phyloP scores from a whole-genome alignment of 371 early-diverging fungal species.

The Rhizopus delemar region DNA sequence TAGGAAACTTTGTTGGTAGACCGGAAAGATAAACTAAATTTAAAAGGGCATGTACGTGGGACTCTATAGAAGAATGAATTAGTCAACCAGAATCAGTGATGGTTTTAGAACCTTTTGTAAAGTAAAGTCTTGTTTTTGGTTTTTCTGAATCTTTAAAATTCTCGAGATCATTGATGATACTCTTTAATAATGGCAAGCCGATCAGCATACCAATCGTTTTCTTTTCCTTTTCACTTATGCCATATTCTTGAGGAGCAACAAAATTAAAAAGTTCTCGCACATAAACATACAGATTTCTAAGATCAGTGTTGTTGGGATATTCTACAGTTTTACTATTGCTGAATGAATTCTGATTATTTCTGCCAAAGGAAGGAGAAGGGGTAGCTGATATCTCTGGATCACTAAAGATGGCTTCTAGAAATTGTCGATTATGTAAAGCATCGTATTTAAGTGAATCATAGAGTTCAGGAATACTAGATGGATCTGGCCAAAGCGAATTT shows the following conservation, averaged over 20 bases:
- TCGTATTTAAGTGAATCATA: slow-evolving; percentile 97
- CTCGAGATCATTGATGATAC: slow-evolving; percentile 78
- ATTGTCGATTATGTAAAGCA: slow-evolving; percentile 90
- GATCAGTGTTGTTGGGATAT: slow-evolving; percentile 21
- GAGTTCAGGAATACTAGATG: slow-evolving; percentile 89
- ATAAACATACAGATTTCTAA: slow-evolving; percentile 73
- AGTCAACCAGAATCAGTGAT: neutral
- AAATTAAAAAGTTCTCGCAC: slow-evolving; percentile 89
- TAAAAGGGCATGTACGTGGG: slow-evolving; percentile 85
- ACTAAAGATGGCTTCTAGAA: slow-evolving; percentile 71
- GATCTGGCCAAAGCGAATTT: slow-evolving; percentile 52
- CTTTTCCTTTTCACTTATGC: slow-evolving; percentile 83
- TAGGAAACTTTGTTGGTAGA: slow-evolving; percentile 71
- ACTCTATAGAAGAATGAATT: slow-evolving; percentile 57
- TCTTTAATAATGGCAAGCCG: slow-evolving; percentile 71
- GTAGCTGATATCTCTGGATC: slow-evolving; percentile 31
- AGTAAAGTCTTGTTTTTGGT: slow-evolving; percentile 85
- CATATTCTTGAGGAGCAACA: slow-evolving; percentile 92
- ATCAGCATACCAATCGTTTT: slow-evolving; percentile 81
- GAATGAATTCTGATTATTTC: neutral
- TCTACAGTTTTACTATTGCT: neutral
- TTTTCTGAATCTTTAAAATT: slow-evolving; percentile 52
- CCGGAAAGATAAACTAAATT: slow-evolving; percentile 88
- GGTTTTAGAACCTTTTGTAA: slow-evolving; percentile 75
- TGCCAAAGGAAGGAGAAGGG: neutral